Conservation (phyloP, 345 rosid species). For the Litchi chinensis region DNA sequence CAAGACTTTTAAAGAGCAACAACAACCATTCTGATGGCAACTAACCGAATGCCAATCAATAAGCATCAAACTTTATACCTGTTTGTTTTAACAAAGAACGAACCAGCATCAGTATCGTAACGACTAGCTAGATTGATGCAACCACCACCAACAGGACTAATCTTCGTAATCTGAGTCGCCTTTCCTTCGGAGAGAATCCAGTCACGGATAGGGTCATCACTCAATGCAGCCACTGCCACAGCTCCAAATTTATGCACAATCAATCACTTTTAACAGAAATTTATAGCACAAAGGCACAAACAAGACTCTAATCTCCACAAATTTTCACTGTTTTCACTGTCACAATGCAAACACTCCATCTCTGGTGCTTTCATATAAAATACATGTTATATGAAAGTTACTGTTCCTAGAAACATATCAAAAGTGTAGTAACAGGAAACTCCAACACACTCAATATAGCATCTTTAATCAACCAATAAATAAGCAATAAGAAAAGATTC, state of each 20-base stretch:
- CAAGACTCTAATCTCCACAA: not conserved
- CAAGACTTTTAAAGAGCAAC: not conserved
- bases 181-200: slow-evolving; percentile 92
- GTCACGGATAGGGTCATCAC: slow-evolving; percentile 78
- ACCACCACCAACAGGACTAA: slow-evolving; percentile 86
- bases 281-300: slow-evolving; percentile 4
- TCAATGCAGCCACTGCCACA: slow-evolving; percentile 65
- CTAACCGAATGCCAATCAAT: slow-evolving; percentile 1
- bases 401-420: not conserved
- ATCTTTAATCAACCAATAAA: not conserved
- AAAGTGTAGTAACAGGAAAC: not conserved
- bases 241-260: slow-evolving; percentile 16
- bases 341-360: not conserved
- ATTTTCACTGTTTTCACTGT: not conserved
- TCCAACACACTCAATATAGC: not conserved
- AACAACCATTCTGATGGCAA: not conserved
- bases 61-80: slow-evolving; percentile 39
- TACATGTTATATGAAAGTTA: not conserved
- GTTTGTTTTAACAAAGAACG: slow-evolving; percentile 89
- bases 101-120: slow-evolving; percentile 79
- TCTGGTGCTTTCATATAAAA: not conserved
- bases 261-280: slow-evolving; percentile 9
- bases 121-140: slow-evolving; percentile 80
- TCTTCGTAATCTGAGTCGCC: slow-evolving; percentile 66
- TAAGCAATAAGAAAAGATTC: not conserved